Evolutionary conservation across 2,329 filamentous ascomycete genomes (phyloP).

Genomic region (Colletotrichum incanum): DNA sequence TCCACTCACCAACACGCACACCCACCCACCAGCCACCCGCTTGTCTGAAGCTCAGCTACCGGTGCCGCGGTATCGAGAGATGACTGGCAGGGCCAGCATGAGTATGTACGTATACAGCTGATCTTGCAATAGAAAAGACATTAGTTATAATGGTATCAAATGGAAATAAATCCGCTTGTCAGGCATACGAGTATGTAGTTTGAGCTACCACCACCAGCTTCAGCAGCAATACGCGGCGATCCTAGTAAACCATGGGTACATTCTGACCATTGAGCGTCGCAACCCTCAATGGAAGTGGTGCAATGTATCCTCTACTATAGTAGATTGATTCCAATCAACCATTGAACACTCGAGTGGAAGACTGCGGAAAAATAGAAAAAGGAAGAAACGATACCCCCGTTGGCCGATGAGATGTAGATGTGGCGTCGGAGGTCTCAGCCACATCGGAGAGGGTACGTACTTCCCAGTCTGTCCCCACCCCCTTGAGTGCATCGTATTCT

Average conservation of each 20-base stretch:
- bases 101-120: background rate
- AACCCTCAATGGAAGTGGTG: too few species aligned
- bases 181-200: too few species aligned
- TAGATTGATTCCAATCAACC: background rate
- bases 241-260: too few species aligned
- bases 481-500: too few species aligned
- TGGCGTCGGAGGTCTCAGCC: constrained; percentile 26
- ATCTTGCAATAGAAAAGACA: too few species aligned
- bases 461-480: background rate
- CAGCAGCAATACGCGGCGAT: too few species aligned
- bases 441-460: background rate
- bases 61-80: background rate
- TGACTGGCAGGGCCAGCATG: background rate
- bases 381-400: constrained; percentile 6
- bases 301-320: too few species aligned
- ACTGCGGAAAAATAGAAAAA: background rate
- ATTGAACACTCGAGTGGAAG: background rate
- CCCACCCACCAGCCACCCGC: constrained; percentile 9
- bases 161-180: too few species aligned
- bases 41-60: constrained; percentile 1
- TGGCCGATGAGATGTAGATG: constrained; percentile 8
- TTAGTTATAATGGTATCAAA: too few species aligned
- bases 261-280: too few species aligned
- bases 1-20: constrained; percentile 19
- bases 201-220: too few species aligned